Evolutionary conservation across 1,139 yeast genomes (phyloP).

Genomic region (Entelexis sorbosivorans): DNA sequence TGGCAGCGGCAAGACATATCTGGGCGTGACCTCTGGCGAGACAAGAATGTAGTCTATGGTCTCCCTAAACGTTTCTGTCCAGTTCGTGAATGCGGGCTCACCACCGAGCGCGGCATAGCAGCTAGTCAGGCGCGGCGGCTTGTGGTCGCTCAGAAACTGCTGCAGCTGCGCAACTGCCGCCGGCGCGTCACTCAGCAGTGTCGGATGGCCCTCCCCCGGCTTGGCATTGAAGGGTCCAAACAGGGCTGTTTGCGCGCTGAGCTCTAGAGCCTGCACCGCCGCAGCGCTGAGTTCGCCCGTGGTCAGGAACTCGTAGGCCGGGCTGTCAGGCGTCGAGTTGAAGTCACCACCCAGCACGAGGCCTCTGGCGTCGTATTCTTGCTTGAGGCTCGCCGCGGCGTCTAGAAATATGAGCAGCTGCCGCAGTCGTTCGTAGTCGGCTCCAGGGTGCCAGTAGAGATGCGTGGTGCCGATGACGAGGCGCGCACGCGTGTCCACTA

Average conservation of each 20-base stretch:
- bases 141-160: not conserved
- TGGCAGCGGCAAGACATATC: constrained; percentile 15
- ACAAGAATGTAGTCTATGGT: constrained; percentile 22
- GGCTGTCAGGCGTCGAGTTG: constrained; percentile 20
- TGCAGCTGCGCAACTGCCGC: constrained; percentile 6
- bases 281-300: not conserved
- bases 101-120: constrained; percentile 9
- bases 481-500: not conserved
- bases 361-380: not conserved
- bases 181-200: not conserved
- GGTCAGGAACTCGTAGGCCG: constrained; percentile 13
- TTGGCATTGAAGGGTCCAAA: not conserved
- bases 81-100: constrained; percentile 23
- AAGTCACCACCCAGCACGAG: constrained; percentile 21
- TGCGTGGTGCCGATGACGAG: constrained; percentile 21
- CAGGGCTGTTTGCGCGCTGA: constrained; percentile 5
- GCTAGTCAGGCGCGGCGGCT: constrained; percentile 5
- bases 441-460: constrained; percentile 23
- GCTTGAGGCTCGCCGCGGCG: not conserved
- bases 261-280: constrained; percentile 6
- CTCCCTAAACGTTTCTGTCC: constrained; percentile 21
- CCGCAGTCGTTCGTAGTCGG: constrained; percentile 21
- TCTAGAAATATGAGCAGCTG: constrained; percentile 15
- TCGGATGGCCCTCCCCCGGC: not conserved
- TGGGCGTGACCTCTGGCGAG: not conserved